These are phyloP conservation scores for Sclerotiophoma versabilis DNA, from an alignment of 2,329 filamentous ascomycete genomes.

Conservation along the genomic window DNA sequence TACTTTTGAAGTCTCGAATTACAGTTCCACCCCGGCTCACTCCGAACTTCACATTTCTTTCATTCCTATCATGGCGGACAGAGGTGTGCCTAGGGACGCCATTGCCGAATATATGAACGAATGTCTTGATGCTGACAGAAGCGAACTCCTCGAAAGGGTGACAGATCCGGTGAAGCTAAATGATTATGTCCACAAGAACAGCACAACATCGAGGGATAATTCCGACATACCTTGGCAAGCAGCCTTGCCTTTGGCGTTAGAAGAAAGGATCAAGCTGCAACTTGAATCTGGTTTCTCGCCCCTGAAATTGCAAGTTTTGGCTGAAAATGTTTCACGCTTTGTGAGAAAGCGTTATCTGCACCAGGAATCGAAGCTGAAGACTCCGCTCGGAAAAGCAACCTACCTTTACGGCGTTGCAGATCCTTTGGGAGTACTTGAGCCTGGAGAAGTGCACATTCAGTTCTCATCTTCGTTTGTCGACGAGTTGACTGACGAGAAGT, in stretches of 20 bases:
- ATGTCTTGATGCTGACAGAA: slow-evolving; percentile 61
- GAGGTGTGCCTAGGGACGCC: slow-evolving; percentile 56
- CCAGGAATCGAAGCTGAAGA: slow-evolving; percentile 64
- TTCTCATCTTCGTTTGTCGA: slow-evolving; percentile 69
- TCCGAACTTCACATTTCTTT: slow-evolving; percentile 72
- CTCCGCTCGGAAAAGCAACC: slow-evolving; percentile 67
- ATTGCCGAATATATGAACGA: slow-evolving; percentile 60
- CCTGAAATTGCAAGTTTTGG: slow-evolving; percentile 56
- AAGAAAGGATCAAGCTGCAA: slow-evolving; percentile 40
- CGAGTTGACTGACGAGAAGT: slow-evolving; percentile 60
- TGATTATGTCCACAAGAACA: slow-evolving; percentile 49
- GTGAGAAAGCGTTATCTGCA: slow-evolving; percentile 62
- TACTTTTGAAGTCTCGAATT: slow-evolving; percentile 69
- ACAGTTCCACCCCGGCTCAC: slow-evolving; percentile 56
- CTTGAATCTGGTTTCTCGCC: slow-evolving; percentile 64
- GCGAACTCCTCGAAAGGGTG: slow-evolving; percentile 61
- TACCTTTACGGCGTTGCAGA: slow-evolving; percentile 73
- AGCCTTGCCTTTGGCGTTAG: slow-evolving; percentile 28
- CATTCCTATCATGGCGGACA: slow-evolving; percentile 70
- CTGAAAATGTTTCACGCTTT: slow-evolving; percentile 56
- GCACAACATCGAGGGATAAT: slow-evolving; percentile 36
- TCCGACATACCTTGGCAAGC: slow-evolving; percentile 32
- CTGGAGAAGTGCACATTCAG: slow-evolving; percentile 71
- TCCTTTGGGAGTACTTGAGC: slow-evolving; percentile 65
- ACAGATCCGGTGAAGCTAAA: slow-evolving; percentile 63